phyloP scores from a whole-genome alignment of 805 yeast species.

The Grigorovia humatica region DNA sequence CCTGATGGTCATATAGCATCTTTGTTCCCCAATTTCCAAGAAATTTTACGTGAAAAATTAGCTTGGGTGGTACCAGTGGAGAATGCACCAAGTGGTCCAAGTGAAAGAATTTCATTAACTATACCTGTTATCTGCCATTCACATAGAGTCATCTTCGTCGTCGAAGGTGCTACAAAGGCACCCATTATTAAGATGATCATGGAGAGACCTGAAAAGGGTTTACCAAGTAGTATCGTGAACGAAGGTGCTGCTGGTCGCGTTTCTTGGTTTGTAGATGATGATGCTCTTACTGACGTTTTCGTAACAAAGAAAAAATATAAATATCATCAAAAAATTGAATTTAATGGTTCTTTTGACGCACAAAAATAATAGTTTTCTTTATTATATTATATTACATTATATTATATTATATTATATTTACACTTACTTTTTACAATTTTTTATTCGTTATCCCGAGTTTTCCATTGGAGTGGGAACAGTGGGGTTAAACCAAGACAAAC shows the following conservation, averaged over 20 bases:
- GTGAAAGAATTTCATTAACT: conserved; percentile 76
- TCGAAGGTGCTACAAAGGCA: conserved; percentile 92
- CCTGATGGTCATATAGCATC: conserved; percentile 98
- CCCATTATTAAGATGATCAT: conserved; percentile 82
- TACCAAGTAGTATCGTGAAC: conserved; percentile 87
- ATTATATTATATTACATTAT: not conserved
- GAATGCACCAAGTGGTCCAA: conserved; percentile 84
- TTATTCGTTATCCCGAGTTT: too few relatives aligned
- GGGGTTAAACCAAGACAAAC: too few relatives aligned
- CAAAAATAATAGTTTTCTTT: not conserved
- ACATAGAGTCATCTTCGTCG: conserved; percentile 85
- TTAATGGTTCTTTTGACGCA: conserved; percentile 2
- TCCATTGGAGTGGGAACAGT: too few relatives aligned
- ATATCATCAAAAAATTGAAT: conserved; percentile 10
- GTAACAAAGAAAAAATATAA: conserved; percentile 27
- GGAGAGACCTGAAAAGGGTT: conserved; percentile 95
- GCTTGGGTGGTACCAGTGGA: conserved; percentile 95
- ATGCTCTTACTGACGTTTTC: conserved; percentile 72
- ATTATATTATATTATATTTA: too few relatives aligned
- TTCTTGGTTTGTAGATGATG: conserved; percentile 95
- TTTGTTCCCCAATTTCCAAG: conserved; percentile 81
- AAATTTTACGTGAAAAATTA: conserved; percentile 72
- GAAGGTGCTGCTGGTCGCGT: conserved; percentile 96
- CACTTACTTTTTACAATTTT: too few relatives aligned
- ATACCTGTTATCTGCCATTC: conserved; percentile 94